Evolutionary conservation across 2,329 filamentous ascomycete species (phyloP).

Genomic region (Annulohypoxylon truncatum): DNA sequence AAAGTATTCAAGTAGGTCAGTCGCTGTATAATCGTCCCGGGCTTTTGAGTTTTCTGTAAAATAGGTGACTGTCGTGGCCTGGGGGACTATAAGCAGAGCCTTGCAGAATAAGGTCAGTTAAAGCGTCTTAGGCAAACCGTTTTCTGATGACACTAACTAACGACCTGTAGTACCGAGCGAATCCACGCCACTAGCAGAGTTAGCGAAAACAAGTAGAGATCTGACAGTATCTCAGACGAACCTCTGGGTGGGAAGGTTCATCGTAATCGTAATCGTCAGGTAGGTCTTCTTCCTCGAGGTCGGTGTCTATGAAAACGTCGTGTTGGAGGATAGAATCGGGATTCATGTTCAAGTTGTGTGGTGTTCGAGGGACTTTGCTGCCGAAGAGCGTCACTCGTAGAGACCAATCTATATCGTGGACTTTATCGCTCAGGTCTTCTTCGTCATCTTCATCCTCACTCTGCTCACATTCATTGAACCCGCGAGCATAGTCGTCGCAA

Average conservation of each 20-base stretch:
- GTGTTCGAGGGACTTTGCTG: background rate
- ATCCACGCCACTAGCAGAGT: background rate
- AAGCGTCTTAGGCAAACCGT: background rate
- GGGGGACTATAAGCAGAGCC: conserved; percentile 26
- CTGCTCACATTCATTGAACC: background rate
- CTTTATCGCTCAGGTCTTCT: background rate
- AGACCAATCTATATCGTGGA: conserved; percentile 5
- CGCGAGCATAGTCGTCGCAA: background rate
- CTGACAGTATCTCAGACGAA: background rate
- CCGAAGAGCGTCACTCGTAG: conserved; percentile 2
- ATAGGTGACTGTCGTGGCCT: conserved; percentile 1
- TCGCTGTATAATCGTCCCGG: background rate
- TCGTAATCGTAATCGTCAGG: background rate
- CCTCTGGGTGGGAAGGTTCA: conserved; percentile 2
- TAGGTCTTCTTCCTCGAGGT: conserved; percentile 13
- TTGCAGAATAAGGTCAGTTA: conserved; percentile 9
- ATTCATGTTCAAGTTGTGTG: conserved; percentile 4
- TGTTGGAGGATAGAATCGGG: conserved; percentile 12
- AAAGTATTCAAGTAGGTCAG: conserved; percentile 14
- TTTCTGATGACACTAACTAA: conserved; percentile 9
- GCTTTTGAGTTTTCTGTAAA: background rate
- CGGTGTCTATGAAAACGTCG: conserved; percentile 15
- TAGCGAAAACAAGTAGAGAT: background rate
- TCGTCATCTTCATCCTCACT: conserved; percentile 7
- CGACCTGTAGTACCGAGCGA: conserved; percentile 25